These are phyloP conservation scores for Talaromyces funiculosus DNA, from an alignment of 2,329 filamentous ascomycete genomes.

Conservation along the genomic window DNA sequence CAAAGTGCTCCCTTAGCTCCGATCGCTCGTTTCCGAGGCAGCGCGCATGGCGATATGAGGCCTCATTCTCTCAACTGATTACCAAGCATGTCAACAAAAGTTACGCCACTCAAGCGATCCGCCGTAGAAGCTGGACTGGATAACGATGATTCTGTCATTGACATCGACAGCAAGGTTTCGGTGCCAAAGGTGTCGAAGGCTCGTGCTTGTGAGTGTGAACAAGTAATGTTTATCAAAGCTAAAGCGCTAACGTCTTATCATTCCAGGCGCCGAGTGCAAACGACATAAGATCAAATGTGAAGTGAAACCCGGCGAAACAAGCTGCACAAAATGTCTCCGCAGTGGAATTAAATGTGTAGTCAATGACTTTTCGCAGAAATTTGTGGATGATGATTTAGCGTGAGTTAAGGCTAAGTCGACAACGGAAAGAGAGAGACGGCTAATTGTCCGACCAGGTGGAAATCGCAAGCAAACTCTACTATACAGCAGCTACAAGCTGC, in stretches of 20 bases:
- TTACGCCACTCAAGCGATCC: slow-evolving; percentile 32
- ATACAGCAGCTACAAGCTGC: slow-evolving; percentile 42
- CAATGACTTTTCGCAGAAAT: slow-evolving; percentile 52
- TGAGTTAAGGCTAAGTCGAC: slow-evolving; percentile 27
- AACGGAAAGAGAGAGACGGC: not conserved
- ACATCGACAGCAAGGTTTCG: slow-evolving; percentile 17
- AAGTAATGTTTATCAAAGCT: not conserved
- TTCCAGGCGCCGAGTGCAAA: slow-evolving; percentile 46
- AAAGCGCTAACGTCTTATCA: not conserved
- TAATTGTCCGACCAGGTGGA: slow-evolving; percentile 35
- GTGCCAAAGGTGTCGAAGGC: slow-evolving; percentile 37
- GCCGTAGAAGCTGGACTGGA: slow-evolving; percentile 32
- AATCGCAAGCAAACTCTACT: slow-evolving; percentile 37
- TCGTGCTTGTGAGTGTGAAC: slow-evolving; percentile 32
- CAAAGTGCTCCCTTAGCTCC: not conserved
- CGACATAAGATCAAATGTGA: slow-evolving; percentile 53
- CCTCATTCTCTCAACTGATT: slow-evolving; percentile 13
- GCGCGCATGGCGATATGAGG: slow-evolving; percentile 1
- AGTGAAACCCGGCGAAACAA: slow-evolving; percentile 42
- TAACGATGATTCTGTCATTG: slow-evolving; percentile 22
- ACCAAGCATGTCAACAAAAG: slow-evolving; percentile 12
- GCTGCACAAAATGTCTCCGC: slow-evolving; percentile 47
- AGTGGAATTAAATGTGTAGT: slow-evolving; percentile 49
- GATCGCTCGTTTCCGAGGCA: not conserved
- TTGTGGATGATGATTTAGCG: slow-evolving; percentile 50